Conservation (phyloP, 2,329 filamentous ascomycete genomes). For the Xylaria sp. region DNA sequence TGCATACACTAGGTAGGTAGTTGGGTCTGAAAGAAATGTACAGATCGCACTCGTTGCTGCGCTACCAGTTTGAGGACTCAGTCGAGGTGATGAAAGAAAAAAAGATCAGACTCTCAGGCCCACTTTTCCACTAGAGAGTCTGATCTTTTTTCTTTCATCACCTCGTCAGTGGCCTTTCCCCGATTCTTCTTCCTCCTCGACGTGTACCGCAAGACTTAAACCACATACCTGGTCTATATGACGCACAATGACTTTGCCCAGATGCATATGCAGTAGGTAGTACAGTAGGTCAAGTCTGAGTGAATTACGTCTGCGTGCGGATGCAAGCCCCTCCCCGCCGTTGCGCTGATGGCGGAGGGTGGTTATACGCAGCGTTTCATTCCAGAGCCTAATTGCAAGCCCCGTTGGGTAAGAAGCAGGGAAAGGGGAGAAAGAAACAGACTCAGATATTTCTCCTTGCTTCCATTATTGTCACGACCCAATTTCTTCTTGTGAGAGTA, state of each 20-base stretch:
- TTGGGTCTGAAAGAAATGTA: slow-evolving; percentile 37
- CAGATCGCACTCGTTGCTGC: slow-evolving; percentile 23
- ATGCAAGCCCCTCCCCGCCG: slow-evolving; percentile 26
- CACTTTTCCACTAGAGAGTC: no score
- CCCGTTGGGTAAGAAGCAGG: slow-evolving; percentile 17
- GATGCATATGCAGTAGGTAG: slow-evolving; percentile 36
- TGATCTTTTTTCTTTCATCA: no score
- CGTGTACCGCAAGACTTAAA: slow-evolving; percentile 11
- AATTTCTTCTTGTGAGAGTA: slow-evolving; percentile 16
- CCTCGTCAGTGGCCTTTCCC: slow-evolving; percentile 19
- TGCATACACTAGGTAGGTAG: slow-evolving; percentile 38
- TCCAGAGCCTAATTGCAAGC: slow-evolving; percentile 16
- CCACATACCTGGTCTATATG: slow-evolving; percentile 28
- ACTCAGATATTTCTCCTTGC: slow-evolving; percentile 6
- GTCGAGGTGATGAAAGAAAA: no score
- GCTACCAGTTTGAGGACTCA: slow-evolving; percentile 26
- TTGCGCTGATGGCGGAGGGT: slow-evolving; percentile 9
- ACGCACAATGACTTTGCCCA: slow-evolving; percentile 37
- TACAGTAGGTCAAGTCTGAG: slow-evolving; percentile 17
- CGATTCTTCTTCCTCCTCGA: slow-evolving; percentile 16
- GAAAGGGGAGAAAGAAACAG: slow-evolving; percentile 2
- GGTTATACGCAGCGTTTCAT: slow-evolving; percentile 15
- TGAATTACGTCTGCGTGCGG: slow-evolving; percentile 34
- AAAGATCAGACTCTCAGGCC: no score
- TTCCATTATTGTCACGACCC: slow-evolving; percentile 18